Percentiles rank a stretch among this genome's conserved stretches.
phyloP scores from a whole-genome alignment of 129 eudicot genomes.

The Chrysanthemum lavandulifolium region DNA sequence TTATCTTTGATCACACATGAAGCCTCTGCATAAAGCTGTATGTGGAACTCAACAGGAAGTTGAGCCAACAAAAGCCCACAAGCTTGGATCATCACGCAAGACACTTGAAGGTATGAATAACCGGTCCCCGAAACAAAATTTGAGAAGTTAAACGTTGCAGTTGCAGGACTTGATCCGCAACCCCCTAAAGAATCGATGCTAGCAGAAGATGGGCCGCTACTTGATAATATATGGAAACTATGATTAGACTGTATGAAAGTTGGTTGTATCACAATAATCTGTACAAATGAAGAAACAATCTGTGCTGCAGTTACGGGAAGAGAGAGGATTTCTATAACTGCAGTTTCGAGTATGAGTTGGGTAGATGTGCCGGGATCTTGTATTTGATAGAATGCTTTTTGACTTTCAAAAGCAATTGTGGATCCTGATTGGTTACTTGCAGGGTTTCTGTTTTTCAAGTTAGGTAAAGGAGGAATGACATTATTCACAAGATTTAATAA shows the following conservation, averaged over 20 bases:
- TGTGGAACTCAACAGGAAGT: constrained; percentile 82
- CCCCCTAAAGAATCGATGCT: constrained; percentile 58
- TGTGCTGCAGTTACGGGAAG: constrained; percentile 75
- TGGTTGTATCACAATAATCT: constrained; percentile 75
- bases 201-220: constrained; percentile 40
- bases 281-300: constrained; percentile 70
- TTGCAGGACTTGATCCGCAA: constrained; percentile 46
- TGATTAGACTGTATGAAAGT: constrained; percentile 66
- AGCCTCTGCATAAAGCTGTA: constrained; percentile 72
- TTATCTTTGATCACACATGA: constrained; percentile 62
- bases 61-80: constrained; percentile 89
- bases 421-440: constrained; percentile 48
- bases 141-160: constrained; percentile 44
- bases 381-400: constrained; percentile 72
- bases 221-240: constrained; percentile 43
- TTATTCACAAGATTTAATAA: constrained; percentile 54
- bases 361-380: constrained; percentile 88
- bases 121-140: constrained; percentile 67
- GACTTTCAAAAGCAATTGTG: constrained; percentile 44
- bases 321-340: constrained; percentile 78
- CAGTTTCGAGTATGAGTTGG: constrained; percentile 86
- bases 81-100: constrained; percentile 84
- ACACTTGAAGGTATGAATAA: constrained; percentile 65
- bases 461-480: constrained; percentile 67
- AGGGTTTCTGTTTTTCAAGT: constrained; percentile 41